Evolutionary conservation across 805 yeast species (phyloP).

Genomic region (Saccharomyces kudriavzevii): DNA sequence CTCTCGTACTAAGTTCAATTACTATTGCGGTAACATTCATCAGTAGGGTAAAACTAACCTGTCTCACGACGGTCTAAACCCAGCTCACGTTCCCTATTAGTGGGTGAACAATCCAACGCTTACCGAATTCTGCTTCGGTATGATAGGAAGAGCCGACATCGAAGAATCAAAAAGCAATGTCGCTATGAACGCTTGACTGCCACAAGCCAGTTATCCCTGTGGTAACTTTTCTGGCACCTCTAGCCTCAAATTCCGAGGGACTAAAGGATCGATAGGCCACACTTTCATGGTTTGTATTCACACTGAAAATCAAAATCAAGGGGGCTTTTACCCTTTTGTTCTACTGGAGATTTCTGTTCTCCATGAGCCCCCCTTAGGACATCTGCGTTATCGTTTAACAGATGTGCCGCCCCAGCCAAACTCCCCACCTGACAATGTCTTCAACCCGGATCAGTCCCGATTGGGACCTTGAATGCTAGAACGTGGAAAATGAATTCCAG

Average conservation of each 20-base stretch:
- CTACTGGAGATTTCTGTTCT: slow-evolving; percentile 42
- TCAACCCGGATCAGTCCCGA: slow-evolving; percentile 29
- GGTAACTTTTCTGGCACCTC: slow-evolving; percentile 40
- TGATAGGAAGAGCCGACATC: slow-evolving; percentile 45
- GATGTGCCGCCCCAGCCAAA: slow-evolving; percentile 43
- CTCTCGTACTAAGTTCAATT: slow-evolving; percentile 41
- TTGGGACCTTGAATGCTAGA: slow-evolving; percentile 31
- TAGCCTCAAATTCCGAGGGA: slow-evolving; percentile 39
- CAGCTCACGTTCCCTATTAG: slow-evolving; percentile 40
- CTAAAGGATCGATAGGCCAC: slow-evolving; percentile 44
- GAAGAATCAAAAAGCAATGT: slow-evolving; percentile 42
- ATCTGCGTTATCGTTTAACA: slow-evolving; percentile 42
- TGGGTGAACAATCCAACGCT: slow-evolving; percentile 42
- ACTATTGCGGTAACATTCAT: slow-evolving; percentile 34
- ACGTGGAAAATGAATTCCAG: slow-evolving; percentile 32
- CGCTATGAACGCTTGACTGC: slow-evolving; percentile 44
- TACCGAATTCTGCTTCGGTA: slow-evolving; percentile 43
- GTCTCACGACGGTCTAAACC: slow-evolving; percentile 41
- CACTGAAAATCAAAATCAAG: slow-evolving; percentile 41
- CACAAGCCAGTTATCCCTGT: slow-evolving; percentile 40
- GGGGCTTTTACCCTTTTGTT: slow-evolving; percentile 41
- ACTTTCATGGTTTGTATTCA: slow-evolving; percentile 41
- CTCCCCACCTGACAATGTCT: slow-evolving; percentile 39
- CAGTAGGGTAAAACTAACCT: slow-evolving; percentile 40
- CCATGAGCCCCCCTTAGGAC: slow-evolving; percentile 40